Base-by-base conservation (phyloP, 805 yeast genomes). In the Pichia gijzeniarum region DNA sequence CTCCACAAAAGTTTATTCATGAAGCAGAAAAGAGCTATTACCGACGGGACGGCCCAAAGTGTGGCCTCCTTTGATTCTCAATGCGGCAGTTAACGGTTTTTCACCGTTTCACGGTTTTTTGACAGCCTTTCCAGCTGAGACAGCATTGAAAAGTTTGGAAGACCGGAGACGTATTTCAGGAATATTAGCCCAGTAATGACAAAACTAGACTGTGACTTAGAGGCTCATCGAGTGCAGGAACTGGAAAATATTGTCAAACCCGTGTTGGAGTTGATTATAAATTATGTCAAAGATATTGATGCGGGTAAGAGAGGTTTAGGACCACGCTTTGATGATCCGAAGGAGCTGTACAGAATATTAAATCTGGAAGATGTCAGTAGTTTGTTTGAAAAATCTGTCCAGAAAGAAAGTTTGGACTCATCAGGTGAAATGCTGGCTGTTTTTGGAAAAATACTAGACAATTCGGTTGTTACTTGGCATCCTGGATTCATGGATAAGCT, bases 381-480 rank as follows among this genome's bases (percentile, higher is more conserved):
- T 1, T 25, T 55, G 8, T 59, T 62, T 49, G 53, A 42, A 3
- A 40, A 36, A 3, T 56, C 62, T 1, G 39, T 62, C 12, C 48
- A 49, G 25, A 41, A 34, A 8, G 51, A 53, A 22, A n/a, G 48
- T 1, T 28, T 20, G 3, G 42, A 48, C 14, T 47, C 59, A 1
- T 25, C 61, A 4, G 63, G 68, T 27, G 75, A 74, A 6, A 69
- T 85, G 5, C 59, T 76, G 34, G 58, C 57, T 2, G 67, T 74
- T 3, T 72, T 83, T 43, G 80, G 83, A 48, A 60, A 70, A 37
- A 74, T 86, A 1, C 64, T 86, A 50, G 64, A 74, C 40, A 74
- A 80, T 55, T 82, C 91, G 0, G 87, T 84, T 35, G 85, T 81
- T 43, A 87, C 95, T 0, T 87, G 95, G 95, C 84, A 83, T 58